Evolutionary conservation across 2,329 filamentous ascomycete species (phyloP), one percentile per base, ranked within the genome.

Genomic region (Cladophialophora carrionii): DNA sequence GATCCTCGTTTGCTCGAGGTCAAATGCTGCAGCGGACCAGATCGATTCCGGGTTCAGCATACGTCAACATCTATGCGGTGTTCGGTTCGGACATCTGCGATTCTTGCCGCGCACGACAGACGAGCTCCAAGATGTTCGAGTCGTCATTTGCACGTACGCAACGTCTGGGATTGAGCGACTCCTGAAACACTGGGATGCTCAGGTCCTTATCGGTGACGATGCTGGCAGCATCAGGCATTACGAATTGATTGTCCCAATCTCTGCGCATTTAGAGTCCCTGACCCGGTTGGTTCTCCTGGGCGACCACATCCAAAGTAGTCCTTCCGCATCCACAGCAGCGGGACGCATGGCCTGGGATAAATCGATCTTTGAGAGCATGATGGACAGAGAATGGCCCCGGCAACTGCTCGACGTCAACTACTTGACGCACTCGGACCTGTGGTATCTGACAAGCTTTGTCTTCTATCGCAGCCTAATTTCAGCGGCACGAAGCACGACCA

Each of bases 81-180:
- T 59, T 22, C 41, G 26, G 32, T 51, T 59, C 24, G 8, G n/a
- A n/a, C 46, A 52, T 52, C 26, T 59, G 26, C 29, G 32, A 22
- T 34, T 59, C 31, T 43, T 24, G n/a, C 43, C 14, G 4, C 34
- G n/a, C 29, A 20, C 26, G 26, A 49, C 29, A 26, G 29, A 22
- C 8, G 26, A 32, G 3, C 10, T 59, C 17, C 14, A 34, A 22
- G 56, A 32, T 12, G 41, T 24, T 9, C 37, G 57, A 37, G 46
- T 59, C 26, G 34, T 59, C 31, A 24, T 59, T 9, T 59, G 57
- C 46, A 59, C 57, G 22, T 59, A 52, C 10, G 46, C 46, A 41
- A 10, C 17, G 2, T 51, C 46, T 14, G 20, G 46, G 4, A 12
- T 26, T 4, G 20, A 37, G 17, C 20, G 29, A 12, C 57, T 52